phyloP scores from a whole-genome alignment of 2,329 filamentous ascomycete genomes.

The Pyrenophora tritici-repentis region DNA sequence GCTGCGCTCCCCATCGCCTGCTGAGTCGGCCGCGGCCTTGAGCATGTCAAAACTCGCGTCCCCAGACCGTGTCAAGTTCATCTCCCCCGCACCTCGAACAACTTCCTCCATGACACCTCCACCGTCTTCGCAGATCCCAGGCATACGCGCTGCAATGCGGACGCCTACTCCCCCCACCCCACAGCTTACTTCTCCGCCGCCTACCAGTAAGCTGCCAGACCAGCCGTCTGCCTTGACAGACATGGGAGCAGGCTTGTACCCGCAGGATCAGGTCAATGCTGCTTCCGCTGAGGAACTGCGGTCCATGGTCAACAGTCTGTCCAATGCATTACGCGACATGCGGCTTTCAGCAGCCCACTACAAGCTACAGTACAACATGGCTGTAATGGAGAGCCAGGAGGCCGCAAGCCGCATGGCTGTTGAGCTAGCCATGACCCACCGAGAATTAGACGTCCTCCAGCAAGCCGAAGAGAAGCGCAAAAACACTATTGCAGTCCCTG shows the following conservation, averaged over 20 bases:
- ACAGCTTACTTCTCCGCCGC: conserved; percentile 57
- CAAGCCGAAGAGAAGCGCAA: conserved; percentile 71
- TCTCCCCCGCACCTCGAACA: conserved; percentile 50
- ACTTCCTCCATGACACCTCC: conserved; percentile 66
- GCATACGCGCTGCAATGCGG: conserved; percentile 46
- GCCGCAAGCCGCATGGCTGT: conserved; percentile 85
- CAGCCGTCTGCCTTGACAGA: conserved; percentile 34
- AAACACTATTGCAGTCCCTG: conserved; percentile 58
- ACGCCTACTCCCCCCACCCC: conserved; percentile 59
- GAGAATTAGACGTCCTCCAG: conserved; percentile 84
- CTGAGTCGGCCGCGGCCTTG: conserved; percentile 21
- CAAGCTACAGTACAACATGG: conserved; percentile 85
- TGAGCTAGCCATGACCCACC: conserved; percentile 87
- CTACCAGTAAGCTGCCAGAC: conserved; percentile 44
- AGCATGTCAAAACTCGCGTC: conserved; percentile 30
- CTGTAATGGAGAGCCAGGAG: conserved; percentile 82
- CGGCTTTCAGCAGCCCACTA: conserved; percentile 88
- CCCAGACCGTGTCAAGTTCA: conserved; percentile 37
- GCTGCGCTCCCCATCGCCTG: conserved; percentile 25
- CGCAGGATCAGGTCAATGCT: conserved; percentile 57
- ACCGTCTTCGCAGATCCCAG: conserved; percentile 63
- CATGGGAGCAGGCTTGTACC: conserved; percentile 51
- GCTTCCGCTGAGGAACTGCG: conserved; percentile 60
- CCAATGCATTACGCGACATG: conserved; percentile 63
- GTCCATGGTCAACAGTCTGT: conserved; percentile 58